A percentile compares a stretch with the other conserved stretches of the same genome.
These are phyloP conservation scores for Aureobasidium namibiae DNA, from an alignment of 2,329 filamentous ascomycete genomes.

Conservation along the genomic window DNA sequence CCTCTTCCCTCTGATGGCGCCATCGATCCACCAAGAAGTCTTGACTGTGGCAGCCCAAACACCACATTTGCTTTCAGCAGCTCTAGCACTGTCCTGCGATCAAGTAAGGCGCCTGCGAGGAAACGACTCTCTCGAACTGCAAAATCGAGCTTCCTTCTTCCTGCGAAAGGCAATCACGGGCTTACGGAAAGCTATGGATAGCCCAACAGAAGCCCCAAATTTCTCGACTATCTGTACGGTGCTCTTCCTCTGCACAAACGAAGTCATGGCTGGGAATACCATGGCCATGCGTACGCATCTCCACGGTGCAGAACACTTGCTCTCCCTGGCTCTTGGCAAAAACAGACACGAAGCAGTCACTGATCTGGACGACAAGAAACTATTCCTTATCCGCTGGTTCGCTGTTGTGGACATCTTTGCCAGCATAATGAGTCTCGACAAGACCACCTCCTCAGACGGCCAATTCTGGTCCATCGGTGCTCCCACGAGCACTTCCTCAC, in stretches of 20 bases:
- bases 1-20: constrained; percentile 3
- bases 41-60: constrained; percentile 4
- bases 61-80: constrained; percentile 10
- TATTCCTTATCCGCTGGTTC: constrained; percentile 6
- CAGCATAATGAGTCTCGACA: constrained; percentile 9
- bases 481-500: neutral
- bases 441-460: neutral
- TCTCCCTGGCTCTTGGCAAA: constrained; percentile 1
- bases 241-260: constrained; percentile 7
- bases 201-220: neutral
- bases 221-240: constrained; percentile 10
- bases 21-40: neutral
- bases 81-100: constrained; percentile 6
- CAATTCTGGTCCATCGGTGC: constrained; percentile 9
- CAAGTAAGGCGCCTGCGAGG: constrained; percentile 3
- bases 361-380: neutral
- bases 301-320: constrained; percentile 4
- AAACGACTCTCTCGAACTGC: neutral
- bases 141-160: constrained; percentile 2
- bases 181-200: neutral
- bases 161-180: constrained; percentile 6
- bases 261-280: constrained; percentile 9
- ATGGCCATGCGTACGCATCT: constrained; percentile 5
- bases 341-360: neutral
- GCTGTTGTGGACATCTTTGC: constrained; percentile 9